These are phyloP conservation scores for Fusarium falciforme DNA, from an alignment of 2,329 filamentous ascomycete species.

Conservation along the genomic window DNA sequence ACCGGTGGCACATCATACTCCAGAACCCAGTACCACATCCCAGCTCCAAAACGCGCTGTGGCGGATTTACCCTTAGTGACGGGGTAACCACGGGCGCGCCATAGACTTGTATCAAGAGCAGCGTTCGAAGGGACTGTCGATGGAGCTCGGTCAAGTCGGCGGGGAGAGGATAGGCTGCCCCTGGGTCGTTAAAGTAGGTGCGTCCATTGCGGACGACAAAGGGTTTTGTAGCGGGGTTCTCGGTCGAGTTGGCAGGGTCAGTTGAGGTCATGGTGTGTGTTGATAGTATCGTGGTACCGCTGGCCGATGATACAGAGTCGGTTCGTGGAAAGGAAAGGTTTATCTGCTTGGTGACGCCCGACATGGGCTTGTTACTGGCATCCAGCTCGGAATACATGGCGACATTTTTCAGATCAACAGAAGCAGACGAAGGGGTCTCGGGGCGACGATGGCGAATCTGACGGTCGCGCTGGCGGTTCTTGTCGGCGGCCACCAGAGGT, in stretches of 20 bases:
- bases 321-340: constrained; percentile 52
- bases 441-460: constrained; percentile 30
- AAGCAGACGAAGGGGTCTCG: constrained; percentile 32
- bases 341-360: constrained; percentile 48
- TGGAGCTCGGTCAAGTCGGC: constrained; percentile 89
- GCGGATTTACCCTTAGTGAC: constrained; percentile 72
- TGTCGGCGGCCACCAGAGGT: constrained; percentile 27
- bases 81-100: constrained; percentile 83
- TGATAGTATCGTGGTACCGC: constrained; percentile 56
- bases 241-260: constrained; percentile 58
- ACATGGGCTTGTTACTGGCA: constrained; percentile 45
- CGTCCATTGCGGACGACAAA: constrained; percentile 82
- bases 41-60: constrained; percentile 83
- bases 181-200: constrained; percentile 81
- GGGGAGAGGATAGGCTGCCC: constrained; percentile 84
- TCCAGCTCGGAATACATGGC: constrained; percentile 49
- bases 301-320: constrained; percentile 61
- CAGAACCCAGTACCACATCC: constrained; percentile 91
- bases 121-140: constrained; percentile 84
- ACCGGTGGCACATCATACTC: constrained; percentile 88
- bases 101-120: constrained; percentile 84
- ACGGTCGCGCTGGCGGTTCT: constrained; percentile 36
- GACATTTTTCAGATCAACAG: constrained; percentile 51
- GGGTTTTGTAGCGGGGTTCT: constrained; percentile 59
- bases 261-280: constrained; percentile 61